phyloP scores from a whole-genome alignment of 2,329 filamentous ascomycete species.

The Colletotrichum tofieldiae region DNA sequence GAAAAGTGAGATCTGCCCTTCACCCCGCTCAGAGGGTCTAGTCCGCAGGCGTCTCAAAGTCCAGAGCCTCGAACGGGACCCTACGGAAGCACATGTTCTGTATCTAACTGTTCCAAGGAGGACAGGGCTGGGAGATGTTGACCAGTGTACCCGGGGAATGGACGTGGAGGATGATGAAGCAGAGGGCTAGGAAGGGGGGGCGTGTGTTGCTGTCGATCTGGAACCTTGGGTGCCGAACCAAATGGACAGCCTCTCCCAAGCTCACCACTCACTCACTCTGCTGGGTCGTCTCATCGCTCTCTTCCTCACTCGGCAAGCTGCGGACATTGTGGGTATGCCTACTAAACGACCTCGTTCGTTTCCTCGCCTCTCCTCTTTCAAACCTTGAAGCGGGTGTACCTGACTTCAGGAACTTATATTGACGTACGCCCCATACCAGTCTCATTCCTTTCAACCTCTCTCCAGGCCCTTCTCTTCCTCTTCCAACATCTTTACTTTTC shows the following conservation, averaged over 20 bases:
- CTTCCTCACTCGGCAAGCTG: conserved; percentile 24
- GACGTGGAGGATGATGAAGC: conserved; percentile 28
- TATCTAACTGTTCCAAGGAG: conserved; percentile 27
- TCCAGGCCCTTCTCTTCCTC: conserved; percentile 17
- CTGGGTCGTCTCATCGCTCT: not conserved
- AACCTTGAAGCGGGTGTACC: conserved; percentile 38
- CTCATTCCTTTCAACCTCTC: conserved; percentile 21
- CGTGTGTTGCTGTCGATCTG: conserved; percentile 34
- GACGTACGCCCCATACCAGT: conserved; percentile 43
- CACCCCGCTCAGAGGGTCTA: conserved; percentile 19
- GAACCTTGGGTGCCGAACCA: conserved; percentile 26
- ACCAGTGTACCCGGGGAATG: conserved; percentile 33
- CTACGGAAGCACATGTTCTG: conserved; percentile 19
- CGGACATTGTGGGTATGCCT: conserved; percentile 12
- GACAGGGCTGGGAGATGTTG: conserved; percentile 28
- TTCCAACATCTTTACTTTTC: conserved; percentile 6
- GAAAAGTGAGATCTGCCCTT: conserved; percentile 26
- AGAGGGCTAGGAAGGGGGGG: conserved; percentile 34
- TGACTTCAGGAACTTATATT: conserved; percentile 43
- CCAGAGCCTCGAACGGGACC: conserved; percentile 18
- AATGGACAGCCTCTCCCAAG: conserved; percentile 1
- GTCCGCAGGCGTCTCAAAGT: not conserved
- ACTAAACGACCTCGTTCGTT: conserved; percentile 18
- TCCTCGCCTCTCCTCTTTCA: conserved; percentile 32
- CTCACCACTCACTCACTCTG: not conserved